Conservation (phyloP, 352 stramenopile genomes). For the Pythium myriotylum region DNA sequence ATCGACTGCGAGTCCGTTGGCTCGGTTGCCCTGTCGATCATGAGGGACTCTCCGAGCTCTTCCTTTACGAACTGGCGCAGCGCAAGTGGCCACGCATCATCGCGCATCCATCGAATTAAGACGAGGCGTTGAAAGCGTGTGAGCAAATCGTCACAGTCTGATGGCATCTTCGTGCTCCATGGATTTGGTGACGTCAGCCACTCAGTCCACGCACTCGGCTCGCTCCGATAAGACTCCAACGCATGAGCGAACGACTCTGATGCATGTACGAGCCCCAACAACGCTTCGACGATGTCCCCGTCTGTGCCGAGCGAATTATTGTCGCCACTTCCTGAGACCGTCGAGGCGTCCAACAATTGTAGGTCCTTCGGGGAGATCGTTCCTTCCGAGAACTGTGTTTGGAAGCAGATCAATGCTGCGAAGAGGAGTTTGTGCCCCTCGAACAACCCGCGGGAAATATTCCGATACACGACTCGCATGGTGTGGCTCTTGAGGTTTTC, state of each 20-base stretch:
- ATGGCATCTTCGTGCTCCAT: conserved; percentile 39
- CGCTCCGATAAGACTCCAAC: conserved; percentile 46
- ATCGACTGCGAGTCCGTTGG: conserved; percentile 5
- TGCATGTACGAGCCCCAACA: conserved; percentile 34
- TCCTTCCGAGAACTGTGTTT: conserved; percentile 49
- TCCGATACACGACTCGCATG: conserved; percentile 61
- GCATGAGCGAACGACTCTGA: conserved; percentile 33
- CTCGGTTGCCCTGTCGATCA: conserved; percentile 11
- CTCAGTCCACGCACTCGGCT: conserved; percentile 40
- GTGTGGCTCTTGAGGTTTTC: conserved; percentile 45
- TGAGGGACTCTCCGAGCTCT: conserved; percentile 35
- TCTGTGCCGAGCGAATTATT: background rate
- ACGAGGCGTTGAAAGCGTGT: conserved; percentile 54
- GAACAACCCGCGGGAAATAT: conserved; percentile 75
- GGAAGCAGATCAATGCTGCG: conserved; percentile 56
- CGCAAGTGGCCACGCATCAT: conserved; percentile 46
- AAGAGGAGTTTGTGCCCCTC: conserved; percentile 70
- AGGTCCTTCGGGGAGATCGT: conserved; percentile 44
- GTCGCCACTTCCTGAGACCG: background rate
- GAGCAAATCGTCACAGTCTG: conserved; percentile 34
- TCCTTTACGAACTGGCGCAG: conserved; percentile 45
- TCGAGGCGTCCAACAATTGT: conserved; percentile 34
- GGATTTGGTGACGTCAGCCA: conserved; percentile 49
- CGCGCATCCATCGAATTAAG: conserved; percentile 59
- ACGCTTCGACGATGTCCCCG: conserved; percentile 22